Percentiles rank a stretch among this genome's conserved stretches.
phyloP scores from a whole-genome alignment of 1,284 basidiomycete genomes.

The Sporisorium exsertum region DNA sequence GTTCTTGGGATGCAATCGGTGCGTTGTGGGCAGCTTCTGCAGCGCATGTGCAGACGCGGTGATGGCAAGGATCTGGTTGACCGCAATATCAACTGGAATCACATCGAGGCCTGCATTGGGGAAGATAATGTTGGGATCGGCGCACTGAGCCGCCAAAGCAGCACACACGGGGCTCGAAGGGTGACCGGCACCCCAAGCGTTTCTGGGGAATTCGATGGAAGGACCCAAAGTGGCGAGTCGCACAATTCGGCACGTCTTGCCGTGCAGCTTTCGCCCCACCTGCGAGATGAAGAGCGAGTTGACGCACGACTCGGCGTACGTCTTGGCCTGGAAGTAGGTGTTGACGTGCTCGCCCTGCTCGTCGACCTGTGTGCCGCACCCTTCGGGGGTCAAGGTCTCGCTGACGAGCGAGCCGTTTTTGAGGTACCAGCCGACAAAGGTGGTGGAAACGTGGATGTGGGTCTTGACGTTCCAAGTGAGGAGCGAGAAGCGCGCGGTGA shows the following conservation, averaged over 20 bases:
- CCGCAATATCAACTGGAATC: slow-evolving; percentile 46
- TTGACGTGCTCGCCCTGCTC: slow-evolving; percentile 47
- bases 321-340: slow-evolving; percentile 56
- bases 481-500: slow-evolving; percentile 49
- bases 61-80: slow-evolving; percentile 51
- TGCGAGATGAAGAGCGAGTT: slow-evolving; percentile 51
- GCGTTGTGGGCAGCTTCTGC: slow-evolving; percentile 38
- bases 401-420: slow-evolving; percentile 45
- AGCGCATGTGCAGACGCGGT: slow-evolving; percentile 44
- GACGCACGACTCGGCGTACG: slow-evolving; percentile 47
- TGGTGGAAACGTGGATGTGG: slow-evolving; percentile 53
- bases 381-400: slow-evolving; percentile 40
- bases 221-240: slow-evolving; percentile 48
- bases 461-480: slow-evolving; percentile 53
- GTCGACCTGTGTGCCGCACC: slow-evolving; percentile 31
- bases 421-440: slow-evolving; percentile 52
- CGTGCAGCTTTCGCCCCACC: slow-evolving; percentile 43
- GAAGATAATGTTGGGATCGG: slow-evolving; percentile 31
- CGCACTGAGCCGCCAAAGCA: slow-evolving; percentile 32
- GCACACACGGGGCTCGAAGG: slow-evolving; percentile 52
- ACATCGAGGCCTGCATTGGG: slow-evolving; percentile 48
- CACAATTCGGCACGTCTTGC: slow-evolving; percentile 49
- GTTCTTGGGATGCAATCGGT: slow-evolving; percentile 48
- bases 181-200: slow-evolving; percentile 49
- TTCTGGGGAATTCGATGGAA: slow-evolving; percentile 44